Conservation (phyloP, 2,329 filamentous ascomycete species). For the Tolypocladium ovalisporum region DNA sequence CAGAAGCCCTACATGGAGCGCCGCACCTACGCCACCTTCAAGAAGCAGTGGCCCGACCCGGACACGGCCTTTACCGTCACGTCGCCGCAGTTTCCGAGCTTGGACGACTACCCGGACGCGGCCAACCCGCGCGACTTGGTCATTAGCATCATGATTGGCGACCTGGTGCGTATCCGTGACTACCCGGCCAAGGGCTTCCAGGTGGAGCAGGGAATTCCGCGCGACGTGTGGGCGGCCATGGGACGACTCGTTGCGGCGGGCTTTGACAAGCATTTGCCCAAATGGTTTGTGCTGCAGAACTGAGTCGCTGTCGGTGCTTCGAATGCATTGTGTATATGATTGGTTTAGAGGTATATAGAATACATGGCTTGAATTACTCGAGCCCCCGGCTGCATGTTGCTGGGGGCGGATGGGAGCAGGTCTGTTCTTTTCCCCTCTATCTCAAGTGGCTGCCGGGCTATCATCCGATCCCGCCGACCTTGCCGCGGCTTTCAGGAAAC, state of each 20-base stretch:
- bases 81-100: slow-evolving; percentile 23
- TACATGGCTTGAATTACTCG: not conserved
- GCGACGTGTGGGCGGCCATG: slow-evolving; percentile 28
- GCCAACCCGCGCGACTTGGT: slow-evolving; percentile 30
- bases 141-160: slow-evolving; percentile 32
- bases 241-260: slow-evolving; percentile 27
- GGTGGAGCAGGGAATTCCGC: slow-evolving; percentile 29
- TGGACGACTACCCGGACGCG: slow-evolving; percentile 28
- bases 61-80: slow-evolving; percentile 25
- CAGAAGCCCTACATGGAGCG: slow-evolving; percentile 40
- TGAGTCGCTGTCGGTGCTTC: not conserved
- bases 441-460: not conserved
- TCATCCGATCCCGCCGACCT: slow-evolving; percentile 2
- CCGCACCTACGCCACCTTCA: slow-evolving; percentile 33
- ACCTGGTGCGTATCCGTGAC: slow-evolving; percentile 29
- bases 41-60: slow-evolving; percentile 31
- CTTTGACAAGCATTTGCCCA: slow-evolving; percentile 25
- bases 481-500: slow-evolving; percentile 51
- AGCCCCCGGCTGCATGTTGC: not conserved
- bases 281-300: not conserved
- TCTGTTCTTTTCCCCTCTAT: not conserved
- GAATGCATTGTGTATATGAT: not conserved
- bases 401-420: not conserved
- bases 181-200: slow-evolving; percentile 32
- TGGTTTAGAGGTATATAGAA: not conserved